These are phyloP conservation scores for Microdochium paspali DNA, from an alignment of 2,329 filamentous ascomycete species.

Conservation along the genomic window DNA sequence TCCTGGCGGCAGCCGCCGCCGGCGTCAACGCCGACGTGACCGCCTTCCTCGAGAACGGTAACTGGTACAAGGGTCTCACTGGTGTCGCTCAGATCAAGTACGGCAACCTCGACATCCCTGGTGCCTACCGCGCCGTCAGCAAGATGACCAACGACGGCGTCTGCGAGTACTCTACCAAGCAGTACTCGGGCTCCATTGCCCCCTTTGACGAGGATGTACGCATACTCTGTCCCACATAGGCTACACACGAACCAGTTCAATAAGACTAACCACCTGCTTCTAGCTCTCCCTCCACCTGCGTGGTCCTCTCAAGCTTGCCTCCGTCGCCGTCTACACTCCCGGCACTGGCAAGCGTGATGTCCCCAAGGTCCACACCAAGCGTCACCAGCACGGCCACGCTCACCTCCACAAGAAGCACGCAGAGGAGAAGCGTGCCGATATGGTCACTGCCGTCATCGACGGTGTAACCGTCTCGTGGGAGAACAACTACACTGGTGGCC, in stretches of 20 bases:
- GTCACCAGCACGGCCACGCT: conserved; percentile 32
- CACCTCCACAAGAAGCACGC: conserved; percentile 37
- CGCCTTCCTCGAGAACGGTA: conserved; percentile 35
- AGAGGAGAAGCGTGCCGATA: conserved; percentile 38
- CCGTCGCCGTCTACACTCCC: conserved; percentile 62
- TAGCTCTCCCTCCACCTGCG: conserved; percentile 66
- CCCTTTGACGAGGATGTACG: conserved; percentile 64
- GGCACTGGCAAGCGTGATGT: conserved; percentile 26
- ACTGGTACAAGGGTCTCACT: conserved; percentile 51
- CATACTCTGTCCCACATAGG: conserved; percentile 4
- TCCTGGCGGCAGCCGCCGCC: conserved; percentile 5
- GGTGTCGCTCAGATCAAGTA: conserved; percentile 60
- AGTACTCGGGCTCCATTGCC: conserved; percentile 51
- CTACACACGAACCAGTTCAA: too few species aligned
- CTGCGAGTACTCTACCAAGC: conserved; percentile 42
- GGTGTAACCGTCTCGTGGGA: conserved; percentile 48
- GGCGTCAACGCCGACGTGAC: conserved; percentile 4
- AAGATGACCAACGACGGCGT: conserved; percentile 44
- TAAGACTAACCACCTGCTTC: not conserved
- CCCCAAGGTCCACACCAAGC: conserved; percentile 11
- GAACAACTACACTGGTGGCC: conserved; percentile 40
- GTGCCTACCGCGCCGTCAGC: conserved; percentile 56
- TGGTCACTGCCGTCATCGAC: conserved; percentile 48
- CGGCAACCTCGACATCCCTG: conserved; percentile 46
- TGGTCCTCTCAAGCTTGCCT: conserved; percentile 57